A percentile compares a stretch with the other conserved stretches of the same genome.
Evolutionary conservation across 768 basidiomycete species (phyloP).

Genomic region (Amyloporia xantha): DNA sequence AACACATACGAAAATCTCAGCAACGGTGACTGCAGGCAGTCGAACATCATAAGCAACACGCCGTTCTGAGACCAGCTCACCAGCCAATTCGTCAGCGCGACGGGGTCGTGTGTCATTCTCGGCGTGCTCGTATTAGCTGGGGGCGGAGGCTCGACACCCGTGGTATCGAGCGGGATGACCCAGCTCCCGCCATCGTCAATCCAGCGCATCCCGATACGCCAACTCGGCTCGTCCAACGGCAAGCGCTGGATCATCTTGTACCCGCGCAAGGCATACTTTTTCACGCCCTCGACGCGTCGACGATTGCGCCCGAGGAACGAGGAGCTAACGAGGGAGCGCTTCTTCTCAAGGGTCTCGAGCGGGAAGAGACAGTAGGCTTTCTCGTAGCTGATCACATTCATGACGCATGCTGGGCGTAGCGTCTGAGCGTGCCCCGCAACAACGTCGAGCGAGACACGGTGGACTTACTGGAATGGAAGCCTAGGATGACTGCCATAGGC

Average conservation of each 20-base stretch:
- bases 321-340: background rate
- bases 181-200: slow-evolving; percentile 15
- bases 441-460: background rate
- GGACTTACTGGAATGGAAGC: slow-evolving; percentile 42
- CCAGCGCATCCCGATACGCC: slow-evolving; percentile 6
- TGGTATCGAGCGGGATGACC: slow-evolving; percentile 10
- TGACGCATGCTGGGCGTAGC: slow-evolving; percentile 29
- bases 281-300: background rate
- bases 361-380: slow-evolving; percentile 38
- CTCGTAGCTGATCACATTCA: slow-evolving; percentile 37
- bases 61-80: background rate
- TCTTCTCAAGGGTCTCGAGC: slow-evolving; percentile 30
- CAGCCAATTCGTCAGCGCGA: slow-evolving; percentile 11
- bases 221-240: background rate
- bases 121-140: slow-evolving; percentile 6
- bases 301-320: slow-evolving; percentile 19
- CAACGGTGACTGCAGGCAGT: too few species aligned
- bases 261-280: slow-evolving; percentile 22
- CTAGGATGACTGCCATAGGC: slow-evolving; percentile 32
- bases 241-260: slow-evolving; percentile 24
- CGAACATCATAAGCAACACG: background rate
- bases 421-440: background rate
- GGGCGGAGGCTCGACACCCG: slow-evolving; percentile 7
- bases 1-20: background rate
- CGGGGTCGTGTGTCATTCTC: slow-evolving; percentile 8